Base-by-base conservation (phyloP, 495 filamentous ascomycete species). In the Daldinia concentrica region DNA sequence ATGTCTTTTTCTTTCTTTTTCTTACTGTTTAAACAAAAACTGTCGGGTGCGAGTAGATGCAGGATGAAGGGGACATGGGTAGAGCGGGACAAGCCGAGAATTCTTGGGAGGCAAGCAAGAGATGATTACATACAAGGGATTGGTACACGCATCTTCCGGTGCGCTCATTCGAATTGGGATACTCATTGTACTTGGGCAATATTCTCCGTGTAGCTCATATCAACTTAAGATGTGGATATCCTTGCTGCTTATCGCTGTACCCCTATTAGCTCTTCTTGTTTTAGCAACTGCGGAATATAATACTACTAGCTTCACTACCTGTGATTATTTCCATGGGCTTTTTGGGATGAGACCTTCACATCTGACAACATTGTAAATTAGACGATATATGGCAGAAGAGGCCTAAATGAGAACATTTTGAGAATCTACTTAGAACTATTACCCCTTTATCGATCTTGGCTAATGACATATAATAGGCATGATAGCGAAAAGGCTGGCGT, bases 21-120 rank as follows among this genome's bases (percentile, higher is more conserved):
- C 37, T 63, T 27, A 32, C 51, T 36, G 34, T 56, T 61, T 22
- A 15, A 57, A 45, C 27, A 71, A 71, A 71, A 58, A 48, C 24
- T 50, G 27, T 17, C 15, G 50, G 68, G 34, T 41, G 51, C 34
- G 26, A 58, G 57, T 60, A 62, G 68, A 66, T 19, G 37, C 12
- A 17, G 50, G 68, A 27, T 22, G 30, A n/a, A 30, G 26, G 58
- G 9, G 43, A 14, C 32, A 39, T 8, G 12, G 37, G 61, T 59
- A 71, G 58, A 66, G 29, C 32, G 62, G 50, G 51, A 41, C 62
- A 37, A 66, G 62, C 37, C 56, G 57, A 62, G 30, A 48, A 45
- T 55, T 45, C 15, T 56, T 61, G 45, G 54, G 30, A 64, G 36
- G 36, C 22, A 27, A 58, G 29, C 62, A 43, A 65, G 15, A 70